These are phyloP conservation scores for Trichophyton verrucosum DNA, from an alignment of 2,329 filamentous ascomycete genomes.

Conservation along the genomic window DNA sequence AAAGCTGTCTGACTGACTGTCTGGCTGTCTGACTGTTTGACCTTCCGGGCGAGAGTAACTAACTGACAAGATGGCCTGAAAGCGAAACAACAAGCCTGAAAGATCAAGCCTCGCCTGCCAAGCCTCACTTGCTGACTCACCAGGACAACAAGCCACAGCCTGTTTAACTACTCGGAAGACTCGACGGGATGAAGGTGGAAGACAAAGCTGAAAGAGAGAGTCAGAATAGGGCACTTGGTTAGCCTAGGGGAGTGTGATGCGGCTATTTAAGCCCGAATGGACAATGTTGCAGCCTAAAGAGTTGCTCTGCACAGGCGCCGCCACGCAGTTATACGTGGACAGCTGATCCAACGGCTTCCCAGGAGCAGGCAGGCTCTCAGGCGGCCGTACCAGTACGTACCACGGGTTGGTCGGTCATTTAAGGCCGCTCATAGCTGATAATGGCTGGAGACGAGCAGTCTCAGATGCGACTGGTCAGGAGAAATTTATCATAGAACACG, in stretches of 20 bases:
- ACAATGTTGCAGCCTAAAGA: background rate
- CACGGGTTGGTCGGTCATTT: no score
- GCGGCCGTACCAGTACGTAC: no score
- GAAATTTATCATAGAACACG: background rate
- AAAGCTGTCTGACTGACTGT: no score
- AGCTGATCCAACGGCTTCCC: background rate
- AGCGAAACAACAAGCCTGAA: background rate
- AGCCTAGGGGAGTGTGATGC: background rate
- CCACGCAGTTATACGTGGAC: background rate
- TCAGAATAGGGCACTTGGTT: no score
- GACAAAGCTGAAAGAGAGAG: no score
- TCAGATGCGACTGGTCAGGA: background rate
- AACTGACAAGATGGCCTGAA: slow-evolving; percentile 1
- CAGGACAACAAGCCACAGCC: background rate
- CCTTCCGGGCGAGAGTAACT: no score
- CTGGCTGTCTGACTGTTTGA: no score
- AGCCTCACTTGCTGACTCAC: background rate
- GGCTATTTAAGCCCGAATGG: background rate
- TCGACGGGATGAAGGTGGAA: background rate
- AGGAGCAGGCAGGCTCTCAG: no score
- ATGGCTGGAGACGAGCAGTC: background rate
- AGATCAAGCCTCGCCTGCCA: background rate
- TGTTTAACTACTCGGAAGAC: background rate
- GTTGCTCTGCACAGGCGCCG: background rate
- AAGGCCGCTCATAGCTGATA: no score